Base-by-base conservation (phyloP, 805 yeast species). In the Ogataea allantospora region DNA sequence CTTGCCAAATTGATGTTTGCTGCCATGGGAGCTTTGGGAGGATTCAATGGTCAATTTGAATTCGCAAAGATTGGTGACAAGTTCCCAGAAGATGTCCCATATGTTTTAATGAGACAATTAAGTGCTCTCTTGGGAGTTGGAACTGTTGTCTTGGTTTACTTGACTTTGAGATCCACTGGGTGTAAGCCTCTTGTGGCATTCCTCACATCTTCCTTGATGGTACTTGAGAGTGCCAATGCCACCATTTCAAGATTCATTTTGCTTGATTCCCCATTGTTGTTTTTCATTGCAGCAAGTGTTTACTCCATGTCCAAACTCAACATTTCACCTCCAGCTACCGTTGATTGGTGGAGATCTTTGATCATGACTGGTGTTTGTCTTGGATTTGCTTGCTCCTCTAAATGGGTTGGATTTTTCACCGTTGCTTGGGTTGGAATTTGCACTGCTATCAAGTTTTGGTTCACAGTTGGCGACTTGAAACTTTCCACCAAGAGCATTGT, bases 351-450 rank as follows among this genome's bases (percentile, higher is more conserved):
- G 55, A 78, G 72, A 54, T 63, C 78, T n/a, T 62, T 85, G 48
- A 18, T 78, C 19, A 70, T 80, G n/a, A 71, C 86, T 28, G 85
- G 84, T 49, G 57, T 80, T 36, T 78, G 79, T n/a, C 63, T 84
- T 41, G 95, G 93, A 36, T 66, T 83, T 41, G 83, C 93, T 4
- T 63, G 79, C 14, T 75, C 84, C 16, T 77, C 89, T 21, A 85
- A 85, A 62, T 84, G 93, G 93, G 93, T 84, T 30, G 95, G 95
- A 45, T 63, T 84, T 26, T 84, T 84, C 65, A 85, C 95, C 13
- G 57, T 85, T 40, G 83, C 83, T 3, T 85, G 91, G 91, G 73
- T 79, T 43, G 95, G 93, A 35, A 35, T 71, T 2, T 58, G 73
- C 41, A 81, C 83, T 54, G 57, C 73, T 12, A 66, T 73, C 58